phyloP scores from a whole-genome alignment of 176 grass and related monocot genomes.

The Carex scoparia region DNA sequence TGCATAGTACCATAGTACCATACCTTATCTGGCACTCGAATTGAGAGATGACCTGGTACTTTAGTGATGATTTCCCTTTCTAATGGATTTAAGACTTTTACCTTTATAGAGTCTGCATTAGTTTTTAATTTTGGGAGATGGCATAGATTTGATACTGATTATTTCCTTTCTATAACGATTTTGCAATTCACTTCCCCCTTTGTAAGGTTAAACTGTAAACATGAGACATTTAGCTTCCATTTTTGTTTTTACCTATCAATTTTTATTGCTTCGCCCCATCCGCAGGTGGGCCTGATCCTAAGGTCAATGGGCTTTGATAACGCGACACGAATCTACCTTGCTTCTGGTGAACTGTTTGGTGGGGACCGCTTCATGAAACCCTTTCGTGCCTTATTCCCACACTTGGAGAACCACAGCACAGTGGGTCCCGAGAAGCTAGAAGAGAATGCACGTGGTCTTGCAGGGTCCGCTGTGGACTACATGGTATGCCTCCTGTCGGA shows the following conservation, averaged over 20 bases:
- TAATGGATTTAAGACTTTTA: neutral
- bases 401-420: constrained; percentile 63
- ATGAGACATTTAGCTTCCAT: no score
- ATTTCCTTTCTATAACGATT: neutral
- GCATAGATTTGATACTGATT: neutral
- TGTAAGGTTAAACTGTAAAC: neutral
- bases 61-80: neutral
- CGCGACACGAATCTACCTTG: constrained; percentile 79
- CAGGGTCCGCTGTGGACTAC: constrained; percentile 83
- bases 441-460: constrained; percentile 65
- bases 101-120: neutral
- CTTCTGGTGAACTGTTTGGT: constrained; percentile 86
- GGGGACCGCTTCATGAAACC: constrained; percentile 90
- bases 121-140: neutral
- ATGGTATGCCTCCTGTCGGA: constrained; percentile 97
- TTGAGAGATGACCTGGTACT: no score
- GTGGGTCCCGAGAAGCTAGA: constrained; percentile 70
- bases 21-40: neutral
- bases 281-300: constrained; percentile 79
- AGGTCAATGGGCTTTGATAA: constrained; percentile 74
- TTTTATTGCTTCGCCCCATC: constrained; percentile 5
- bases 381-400: constrained; percentile 72
- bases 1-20: no score
- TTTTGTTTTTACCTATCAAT: neutral
- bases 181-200: neutral